Evolutionary conservation across 2,329 filamentous ascomycete genomes (phyloP), one percentile per base, ranked within the genome.

Genomic region (Fusarium sp.): DNA sequence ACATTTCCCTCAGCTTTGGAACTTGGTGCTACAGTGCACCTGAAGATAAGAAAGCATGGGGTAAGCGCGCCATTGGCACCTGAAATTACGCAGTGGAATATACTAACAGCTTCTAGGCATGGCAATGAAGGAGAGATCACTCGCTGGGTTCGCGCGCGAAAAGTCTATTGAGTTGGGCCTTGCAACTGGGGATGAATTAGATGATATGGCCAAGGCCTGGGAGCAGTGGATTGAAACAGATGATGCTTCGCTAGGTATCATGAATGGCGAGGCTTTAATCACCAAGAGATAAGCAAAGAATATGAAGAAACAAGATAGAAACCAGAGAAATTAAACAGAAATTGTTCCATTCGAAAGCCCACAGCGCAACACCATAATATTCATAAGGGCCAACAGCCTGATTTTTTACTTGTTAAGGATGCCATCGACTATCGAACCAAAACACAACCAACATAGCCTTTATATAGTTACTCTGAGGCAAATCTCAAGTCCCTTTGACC

Each of bases 381-480:
- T 14, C 19, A 19, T n/a, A 13, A 14, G 5, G n/a, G 6, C 39
- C 19, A 24, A 13, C n/a, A 22, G 21, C 9, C n/a, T 40, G 19
- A 17, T 42, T 13, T 7, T 19, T 5, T 13, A 13, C 28, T 31
- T 42, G 6, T 22, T 7, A 17, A 15, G 34, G 6, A 17, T 17
- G 34, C 34, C 14, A 19, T 19, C 19, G 19, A 19, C 19, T 19
- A 19, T 19, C 19, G 19, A 19, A 19, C 19, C 19, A 19, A 19
- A 19, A 19, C 19, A 19, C 19, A 19, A 19, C 8, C 17, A 11
- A 6, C 2, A 42, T 5, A 10, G 14, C 92, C 57, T 87, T 85
- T 64, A 95, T 80, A 66, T 13, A 11, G 17, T 22, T 9, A 62
- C 31, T 10, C 66, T 61, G 10, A 45, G n/a, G 11, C 62, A 74